A percentile compares a stretch with the other conserved stretches of the same genome.
phyloP scores from a whole-genome alignment of 2,329 filamentous ascomycete genomes.

The Trichoderma simmonsii region DNA sequence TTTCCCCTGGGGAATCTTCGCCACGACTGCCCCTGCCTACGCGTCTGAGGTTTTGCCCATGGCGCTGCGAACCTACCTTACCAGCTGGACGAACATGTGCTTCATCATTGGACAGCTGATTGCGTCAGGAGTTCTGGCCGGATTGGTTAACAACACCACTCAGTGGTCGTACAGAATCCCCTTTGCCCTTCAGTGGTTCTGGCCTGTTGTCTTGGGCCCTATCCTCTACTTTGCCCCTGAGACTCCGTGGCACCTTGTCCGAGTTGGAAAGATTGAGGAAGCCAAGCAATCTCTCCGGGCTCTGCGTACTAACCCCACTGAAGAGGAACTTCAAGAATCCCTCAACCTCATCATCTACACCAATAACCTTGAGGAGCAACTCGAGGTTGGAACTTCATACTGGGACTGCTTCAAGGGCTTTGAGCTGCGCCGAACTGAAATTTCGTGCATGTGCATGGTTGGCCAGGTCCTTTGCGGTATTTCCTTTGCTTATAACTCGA shows the following conservation, averaged over 20 bases:
- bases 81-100: conserved; percentile 46
- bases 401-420: conserved; percentile 43
- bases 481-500: conserved; percentile 36
- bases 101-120: conserved; percentile 47
- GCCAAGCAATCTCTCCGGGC: conserved; percentile 34
- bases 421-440: conserved; percentile 49
- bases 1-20: conserved; percentile 45
- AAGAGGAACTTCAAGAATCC: conserved; percentile 14
- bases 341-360: conserved; percentile 43
- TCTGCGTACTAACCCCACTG: conserved; percentile 25
- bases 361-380: conserved; percentile 37
- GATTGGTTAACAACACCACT: conserved; percentile 28
- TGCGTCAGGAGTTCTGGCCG: conserved; percentile 32
- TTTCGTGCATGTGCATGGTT: conserved; percentile 34
- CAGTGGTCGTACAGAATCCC: conserved; percentile 47
- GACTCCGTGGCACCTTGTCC: conserved; percentile 43
- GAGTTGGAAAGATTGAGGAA: conserved; percentile 32
- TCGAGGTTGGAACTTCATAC: conserved; percentile 38
- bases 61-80: conserved; percentile 43
- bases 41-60: conserved; percentile 43
- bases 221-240: conserved; percentile 44
- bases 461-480: conserved; percentile 15
- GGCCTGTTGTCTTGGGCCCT: conserved; percentile 41
- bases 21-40: conserved; percentile 45
- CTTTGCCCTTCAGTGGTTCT: conserved; percentile 49